Conservation (phyloP, 352 stramenopile species). For the Phytophthora pseudosyringae region DNA sequence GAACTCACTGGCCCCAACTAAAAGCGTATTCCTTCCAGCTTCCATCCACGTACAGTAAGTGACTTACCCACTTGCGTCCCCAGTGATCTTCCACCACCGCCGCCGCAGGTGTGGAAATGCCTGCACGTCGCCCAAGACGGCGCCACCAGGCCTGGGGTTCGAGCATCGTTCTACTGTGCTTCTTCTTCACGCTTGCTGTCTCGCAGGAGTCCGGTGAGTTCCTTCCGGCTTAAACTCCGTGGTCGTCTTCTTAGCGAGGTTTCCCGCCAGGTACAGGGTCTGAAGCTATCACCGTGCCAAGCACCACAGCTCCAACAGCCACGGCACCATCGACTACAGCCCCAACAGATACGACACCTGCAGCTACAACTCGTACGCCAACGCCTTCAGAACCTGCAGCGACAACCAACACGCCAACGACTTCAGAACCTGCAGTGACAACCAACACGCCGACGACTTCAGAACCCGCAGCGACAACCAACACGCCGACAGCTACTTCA, state of each 20-base stretch:
- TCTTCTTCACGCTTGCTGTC: background rate
- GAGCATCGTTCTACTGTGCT: constrained; percentile 2
- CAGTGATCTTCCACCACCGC: constrained; percentile 2
- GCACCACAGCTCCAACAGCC: background rate
- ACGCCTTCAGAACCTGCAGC: background rate
- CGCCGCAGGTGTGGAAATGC: background rate
- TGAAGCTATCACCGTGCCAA: background rate
- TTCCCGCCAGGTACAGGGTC: constrained; percentile 3
- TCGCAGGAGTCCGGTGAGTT: constrained; percentile 13
- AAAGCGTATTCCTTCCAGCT: constrained; percentile 1
- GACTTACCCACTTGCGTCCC: constrained; percentile 6
- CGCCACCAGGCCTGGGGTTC: background rate
- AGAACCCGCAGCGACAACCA: background rate
- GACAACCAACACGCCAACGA: background rate
- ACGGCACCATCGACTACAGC: background rate
- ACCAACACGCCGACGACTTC: background rate
- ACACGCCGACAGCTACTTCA: background rate
- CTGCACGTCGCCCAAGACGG: background rate
- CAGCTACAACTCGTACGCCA: background rate
- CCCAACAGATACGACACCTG: background rate
- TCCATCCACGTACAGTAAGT: background rate
- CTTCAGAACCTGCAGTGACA: background rate
- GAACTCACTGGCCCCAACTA: constrained; percentile 5
- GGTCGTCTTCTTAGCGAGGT: background rate
- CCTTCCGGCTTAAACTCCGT: background rate